Percentiles rank a stretch among this genome's conserved stretches.
Conservation (phyloP, 2,329 filamentous ascomycete genomes). For the Phoma sp. region DNA sequence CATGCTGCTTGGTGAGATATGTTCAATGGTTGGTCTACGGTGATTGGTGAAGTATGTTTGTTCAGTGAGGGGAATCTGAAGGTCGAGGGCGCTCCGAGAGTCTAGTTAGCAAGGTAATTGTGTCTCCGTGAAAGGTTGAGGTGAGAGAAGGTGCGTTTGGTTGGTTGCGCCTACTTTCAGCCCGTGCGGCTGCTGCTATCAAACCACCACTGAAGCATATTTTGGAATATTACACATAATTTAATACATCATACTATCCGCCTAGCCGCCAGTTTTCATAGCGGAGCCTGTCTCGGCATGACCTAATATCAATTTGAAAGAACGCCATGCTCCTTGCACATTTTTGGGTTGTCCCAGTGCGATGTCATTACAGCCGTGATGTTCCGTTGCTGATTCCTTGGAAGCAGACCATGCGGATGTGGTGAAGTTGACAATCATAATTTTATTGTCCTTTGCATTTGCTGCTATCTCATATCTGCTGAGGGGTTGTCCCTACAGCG, state of each 20-base stretch:
- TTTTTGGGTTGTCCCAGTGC: constrained; percentile 8
- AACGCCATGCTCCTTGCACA: constrained; percentile 17
- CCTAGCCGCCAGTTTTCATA: not conserved
- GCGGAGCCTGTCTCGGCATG: not conserved
- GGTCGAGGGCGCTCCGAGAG: not conserved
- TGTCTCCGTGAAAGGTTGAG: not conserved
- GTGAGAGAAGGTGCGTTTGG: not conserved
- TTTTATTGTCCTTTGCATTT: not conserved
- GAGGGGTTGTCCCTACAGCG: constrained; percentile 36
- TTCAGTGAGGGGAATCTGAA: not conserved
- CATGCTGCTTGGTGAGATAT: not conserved
- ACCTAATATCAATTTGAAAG: constrained; percentile 10
- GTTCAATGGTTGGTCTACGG: not conserved
- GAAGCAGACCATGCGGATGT: constrained; percentile 8
- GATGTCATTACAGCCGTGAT: constrained; percentile 19
- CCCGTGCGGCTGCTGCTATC: not conserved
- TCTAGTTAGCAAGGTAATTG: not conserved
- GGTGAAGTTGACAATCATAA: not conserved
- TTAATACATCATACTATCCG: constrained; percentile 9
- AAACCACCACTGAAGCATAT: not conserved
- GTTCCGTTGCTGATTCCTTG: constrained; percentile 1
- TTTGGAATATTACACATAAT: constrained; percentile 11
- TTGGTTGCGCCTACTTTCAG: not conserved
- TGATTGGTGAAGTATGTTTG: not conserved
- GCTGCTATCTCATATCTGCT: constrained; percentile 29